Evolutionary conservation across 2,329 filamentous ascomycete species (phyloP), one percentile per base, ranked within the genome.

Genomic region (Metarhizium guizhouense): DNA sequence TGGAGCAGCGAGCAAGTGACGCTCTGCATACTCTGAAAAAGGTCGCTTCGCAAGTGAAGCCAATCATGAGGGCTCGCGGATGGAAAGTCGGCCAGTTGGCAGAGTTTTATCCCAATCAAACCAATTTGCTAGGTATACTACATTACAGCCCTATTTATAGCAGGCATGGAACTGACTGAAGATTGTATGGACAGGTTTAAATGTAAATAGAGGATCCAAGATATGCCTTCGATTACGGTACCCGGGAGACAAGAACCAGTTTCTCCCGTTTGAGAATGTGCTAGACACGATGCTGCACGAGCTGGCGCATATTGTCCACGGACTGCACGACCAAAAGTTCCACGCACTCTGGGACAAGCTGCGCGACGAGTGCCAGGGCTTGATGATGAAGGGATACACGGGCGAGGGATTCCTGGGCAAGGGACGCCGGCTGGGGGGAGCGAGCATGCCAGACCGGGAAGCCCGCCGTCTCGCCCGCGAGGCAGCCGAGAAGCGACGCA

Each of bases 251-350:
- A 78, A 81, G 10, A 83, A 76, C 43, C 85, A 90, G 63, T 97
- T 97, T 65, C 70, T 96, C 20, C 85, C 88, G 1, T 73, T 92
- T 56, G 90, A 96, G 65, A 77, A 88, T 60, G 80, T 96, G 7
- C 78, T 90, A 47, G 91, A 96, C 69, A 97, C 93, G 0, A 88
- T 97, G 84, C 82, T 97, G 20, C 93, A 97, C 68, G 93, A 97
- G 76, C 81, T 97, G 3, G 86, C 84, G n/a, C 93, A 97, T 66
- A 96, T 88, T 61, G 81, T 90, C 11, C 84, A 87, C 69, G 90
- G 90, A 0, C 88, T 89, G 2, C 93, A 97, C 68, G 84, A 96
- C 66, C 79, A 77, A 50, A 81, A 87, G 40, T 97, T 97, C 66
- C 84, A 96, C 62, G 85, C 85, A 0, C 75, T 96, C 5, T 96